Evolutionary conservation across 1,284 basidiomycete species (phyloP), one percentile per base, ranked within the genome.

Genomic region (Fistulina hepatica): DNA sequence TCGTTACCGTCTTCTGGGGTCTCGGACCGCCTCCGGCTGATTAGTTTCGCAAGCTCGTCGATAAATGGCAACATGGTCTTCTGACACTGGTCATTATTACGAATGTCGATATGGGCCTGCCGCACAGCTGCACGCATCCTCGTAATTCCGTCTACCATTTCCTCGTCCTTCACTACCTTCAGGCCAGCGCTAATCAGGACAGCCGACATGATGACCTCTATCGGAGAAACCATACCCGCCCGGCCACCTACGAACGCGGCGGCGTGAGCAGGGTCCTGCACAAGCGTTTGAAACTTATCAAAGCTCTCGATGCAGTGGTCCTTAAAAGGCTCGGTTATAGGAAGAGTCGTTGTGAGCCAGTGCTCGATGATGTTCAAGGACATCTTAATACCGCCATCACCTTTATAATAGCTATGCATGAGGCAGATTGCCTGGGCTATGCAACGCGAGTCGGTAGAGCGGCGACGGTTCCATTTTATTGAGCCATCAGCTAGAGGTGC

Each of bases 381-480:
- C 8, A 80, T 52, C 31, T 64, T 60, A 6, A 44, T 4, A 4
- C 71, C 53, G 2, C 58, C 52, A 5, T 67, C 59, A 21, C 81
- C 67, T 33, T 58, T 52, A 41, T 68, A 73, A n/a, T n/a, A n/a
- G n/a, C n/a, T n/a, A n/a, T n/a, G n/a, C n/a, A n/a, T n/a, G n/a
- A n/a, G n/a, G n/a, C n/a, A n/a, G 2, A 81, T 56, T 0, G 70
- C 60, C 17, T 69, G 66, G 0, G 74, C 63, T 10, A 81, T 53
- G 42, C 71, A 71, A 4, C 79, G 69, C 52, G 77, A 83, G 48
- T 80, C 78, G 10, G 60, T 63, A 0, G 74, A 79, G 1, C 81
- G 69, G 1, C 58, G 58, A 16, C 63, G 62, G 37, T 77, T 72
- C 75, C 76, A 79, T n/a, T n/a, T n/a, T n/a, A n/a, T n/a, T n/a